These are phyloP conservation scores for Rhizopogon parksii DNA, from an alignment of 1,284 basidiomycete genomes.

Conservation along the genomic window DNA sequence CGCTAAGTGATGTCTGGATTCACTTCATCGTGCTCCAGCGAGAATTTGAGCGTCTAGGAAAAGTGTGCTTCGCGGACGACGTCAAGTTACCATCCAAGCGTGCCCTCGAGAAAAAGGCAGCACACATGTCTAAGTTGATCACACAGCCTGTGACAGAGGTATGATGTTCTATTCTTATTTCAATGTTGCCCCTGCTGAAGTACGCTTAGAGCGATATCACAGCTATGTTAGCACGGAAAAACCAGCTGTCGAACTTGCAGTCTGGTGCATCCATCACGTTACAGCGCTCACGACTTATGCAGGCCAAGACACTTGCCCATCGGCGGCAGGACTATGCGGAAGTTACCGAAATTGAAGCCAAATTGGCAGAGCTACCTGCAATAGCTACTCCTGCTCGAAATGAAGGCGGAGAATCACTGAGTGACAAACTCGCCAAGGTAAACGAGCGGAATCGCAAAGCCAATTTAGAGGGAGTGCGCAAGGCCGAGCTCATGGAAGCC, in stretches of 20 bases:
- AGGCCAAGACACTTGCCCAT: constrained; percentile 62
- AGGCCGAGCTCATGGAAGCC: constrained; percentile 64
- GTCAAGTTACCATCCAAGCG: constrained; percentile 62
- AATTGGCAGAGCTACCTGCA: constrained; percentile 49
- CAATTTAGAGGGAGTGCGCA: constrained; percentile 72
- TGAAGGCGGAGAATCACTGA: constrained; percentile 33
- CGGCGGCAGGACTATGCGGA: constrained; percentile 64
- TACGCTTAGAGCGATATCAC: constrained; percentile 54
- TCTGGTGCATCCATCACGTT: constrained; percentile 39
- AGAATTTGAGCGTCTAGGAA: constrained; percentile 64
- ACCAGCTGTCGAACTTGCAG: constrained; percentile 42
- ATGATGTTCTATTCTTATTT: constrained; percentile 5
- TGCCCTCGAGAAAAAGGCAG: constrained; percentile 57
- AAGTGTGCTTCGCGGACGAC: constrained; percentile 45
- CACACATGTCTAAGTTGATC: constrained; percentile 51
- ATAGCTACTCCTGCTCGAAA: constrained; percentile 23
- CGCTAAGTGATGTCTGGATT: constrained; percentile 1
- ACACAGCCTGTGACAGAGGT: constrained; percentile 74
- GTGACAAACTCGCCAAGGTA: constrained; percentile 64
- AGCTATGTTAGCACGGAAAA: constrained; percentile 66
- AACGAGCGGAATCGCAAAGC: constrained; percentile 84
- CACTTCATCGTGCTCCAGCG: constrained; percentile 38
- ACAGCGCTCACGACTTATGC: constrained; percentile 56
- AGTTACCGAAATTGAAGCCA: constrained; percentile 50
- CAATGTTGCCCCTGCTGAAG: constrained; percentile 6